Conservation (phyloP, 345 rosid species). For the Excoecaria cochinchinensis region DNA sequence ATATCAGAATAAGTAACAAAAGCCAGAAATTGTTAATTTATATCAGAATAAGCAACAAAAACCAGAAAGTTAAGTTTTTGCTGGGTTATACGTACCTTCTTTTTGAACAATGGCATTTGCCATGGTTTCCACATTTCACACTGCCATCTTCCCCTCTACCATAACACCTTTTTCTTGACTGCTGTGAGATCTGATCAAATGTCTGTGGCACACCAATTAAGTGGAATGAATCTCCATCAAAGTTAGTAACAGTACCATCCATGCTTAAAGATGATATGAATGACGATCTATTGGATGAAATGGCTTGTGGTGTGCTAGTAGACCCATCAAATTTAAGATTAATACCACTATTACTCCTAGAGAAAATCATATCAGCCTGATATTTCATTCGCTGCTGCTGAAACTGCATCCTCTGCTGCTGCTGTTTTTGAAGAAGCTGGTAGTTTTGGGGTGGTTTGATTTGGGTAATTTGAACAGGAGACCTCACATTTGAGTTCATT, state of each 20-base stretch:
- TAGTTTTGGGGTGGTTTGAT: conserved; percentile 31
- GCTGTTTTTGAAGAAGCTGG: conserved; percentile 44
- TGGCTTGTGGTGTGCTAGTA: conserved; percentile 45
- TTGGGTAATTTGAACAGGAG: conserved; percentile 38
- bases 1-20: not conserved
- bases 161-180: conserved; percentile 53
- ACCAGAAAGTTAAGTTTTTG: not conserved
- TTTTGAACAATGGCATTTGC: conserved; percentile 82
- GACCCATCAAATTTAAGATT: conserved; percentile 64
- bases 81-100: conserved; percentile 49
- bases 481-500: conserved; percentile 36
- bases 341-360: conserved; percentile 49
- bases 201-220: conserved; percentile 52
- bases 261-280: conserved; percentile 63
- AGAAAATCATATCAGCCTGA: conserved; percentile 41
- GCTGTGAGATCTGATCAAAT: conserved; percentile 48
- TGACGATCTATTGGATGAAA: conserved; percentile 54
- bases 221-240: conserved; percentile 52
- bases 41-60: not conserved
- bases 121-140: conserved; percentile 50
- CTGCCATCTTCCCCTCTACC: conserved; percentile 63
- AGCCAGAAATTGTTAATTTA: not conserved
- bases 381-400: conserved; percentile 42
- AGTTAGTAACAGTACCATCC: conserved; percentile 52
- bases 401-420: conserved; percentile 39